phyloP scores from a whole-genome alignment of 345 rosid genomes.

The Moricandia moricandioides region DNA sequence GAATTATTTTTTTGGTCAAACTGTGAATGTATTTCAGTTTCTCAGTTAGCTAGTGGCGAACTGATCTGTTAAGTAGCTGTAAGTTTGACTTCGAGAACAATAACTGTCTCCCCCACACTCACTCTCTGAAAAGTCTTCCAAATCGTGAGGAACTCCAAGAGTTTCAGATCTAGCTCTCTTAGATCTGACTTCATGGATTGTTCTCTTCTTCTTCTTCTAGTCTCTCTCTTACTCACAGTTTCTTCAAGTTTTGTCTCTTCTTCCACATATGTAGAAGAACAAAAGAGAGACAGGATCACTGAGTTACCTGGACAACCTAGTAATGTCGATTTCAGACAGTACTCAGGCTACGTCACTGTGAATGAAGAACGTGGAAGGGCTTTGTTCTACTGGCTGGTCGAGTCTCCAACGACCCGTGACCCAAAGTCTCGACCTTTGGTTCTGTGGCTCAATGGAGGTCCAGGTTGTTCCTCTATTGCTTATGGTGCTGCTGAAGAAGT shows the following conservation, averaged over 20 bases:
- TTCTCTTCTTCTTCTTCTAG: constrained; percentile 24
- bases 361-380: constrained; percentile 77
- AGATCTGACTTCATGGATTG: constrained; percentile 33
- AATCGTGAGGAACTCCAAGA: constrained; percentile 18
- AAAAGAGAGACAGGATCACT: constrained; percentile 62
- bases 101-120: neutral
- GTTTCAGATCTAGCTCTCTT: constrained; percentile 26
- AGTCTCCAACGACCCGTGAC: constrained; percentile 59
- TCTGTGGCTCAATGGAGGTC: constrained; percentile 94
- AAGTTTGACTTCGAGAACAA: constrained; percentile 22
- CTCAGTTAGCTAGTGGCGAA: neutral
- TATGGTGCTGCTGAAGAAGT: constrained; percentile 92
- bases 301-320: constrained; percentile 82
- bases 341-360: constrained; percentile 82
- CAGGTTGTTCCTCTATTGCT: constrained; percentile 95
- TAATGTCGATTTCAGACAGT: constrained; percentile 65
- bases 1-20: neutral
- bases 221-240: constrained; percentile 24
- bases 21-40: neutral
- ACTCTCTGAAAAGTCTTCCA: constrained; percentile 11
- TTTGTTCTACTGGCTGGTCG: constrained; percentile 86
- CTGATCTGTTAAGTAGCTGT: constrained; percentile 33
- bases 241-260: constrained; percentile 32
- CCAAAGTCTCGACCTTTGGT: constrained; percentile 80
- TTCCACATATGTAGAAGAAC: constrained; percentile 45